Percentiles rank a stretch among this genome's conserved stretches.
Conservation (phyloP, 2,329 filamentous ascomycete species). For the Ambrosiella beaveri region DNA sequence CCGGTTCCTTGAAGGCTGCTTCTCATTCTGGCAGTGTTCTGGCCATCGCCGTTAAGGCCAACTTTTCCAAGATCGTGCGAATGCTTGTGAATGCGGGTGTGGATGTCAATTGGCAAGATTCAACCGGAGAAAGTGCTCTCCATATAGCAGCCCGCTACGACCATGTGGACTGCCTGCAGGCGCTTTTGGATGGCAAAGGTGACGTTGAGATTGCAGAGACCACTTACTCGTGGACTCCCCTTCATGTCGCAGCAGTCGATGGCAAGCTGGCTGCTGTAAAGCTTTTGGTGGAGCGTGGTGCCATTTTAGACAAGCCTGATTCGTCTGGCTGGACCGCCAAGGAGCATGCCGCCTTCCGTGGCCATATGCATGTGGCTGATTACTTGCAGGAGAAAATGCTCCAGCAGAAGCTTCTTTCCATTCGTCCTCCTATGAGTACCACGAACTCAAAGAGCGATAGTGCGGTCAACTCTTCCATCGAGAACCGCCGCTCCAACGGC, state of each 20-base stretch:
- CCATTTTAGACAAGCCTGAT: conserved; percentile 57
- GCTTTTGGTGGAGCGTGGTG: conserved; percentile 60
- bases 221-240: conserved; percentile 84
- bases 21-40: conserved; percentile 70
- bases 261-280: conserved; percentile 61
- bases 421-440: conserved; percentile 7
- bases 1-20: conserved; percentile 44
- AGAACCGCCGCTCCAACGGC: conserved; percentile 38
- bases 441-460: conserved; percentile 12
- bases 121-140: conserved; percentile 75
- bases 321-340: conserved; percentile 86
- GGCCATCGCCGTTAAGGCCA: conserved; percentile 72
- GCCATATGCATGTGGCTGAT: conserved; percentile 66
- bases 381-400: conserved; percentile 31
- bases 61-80: conserved; percentile 69
- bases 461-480: conserved; percentile 35
- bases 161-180: conserved; percentile 60
- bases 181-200: conserved; percentile 58
- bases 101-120: conserved; percentile 84
- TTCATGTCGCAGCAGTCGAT: conserved; percentile 84
- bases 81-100: conserved; percentile 80
- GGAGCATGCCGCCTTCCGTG: conserved; percentile 80
- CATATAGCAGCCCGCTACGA: conserved; percentile 85
- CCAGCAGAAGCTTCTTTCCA: background rate
- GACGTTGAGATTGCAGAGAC: conserved; percentile 65